Evolutionary conservation across 1,284 basidiomycete species (phyloP), one percentile per base, ranked within the genome.

Genomic region (Cutaneotrichosporon dermatis): DNA sequence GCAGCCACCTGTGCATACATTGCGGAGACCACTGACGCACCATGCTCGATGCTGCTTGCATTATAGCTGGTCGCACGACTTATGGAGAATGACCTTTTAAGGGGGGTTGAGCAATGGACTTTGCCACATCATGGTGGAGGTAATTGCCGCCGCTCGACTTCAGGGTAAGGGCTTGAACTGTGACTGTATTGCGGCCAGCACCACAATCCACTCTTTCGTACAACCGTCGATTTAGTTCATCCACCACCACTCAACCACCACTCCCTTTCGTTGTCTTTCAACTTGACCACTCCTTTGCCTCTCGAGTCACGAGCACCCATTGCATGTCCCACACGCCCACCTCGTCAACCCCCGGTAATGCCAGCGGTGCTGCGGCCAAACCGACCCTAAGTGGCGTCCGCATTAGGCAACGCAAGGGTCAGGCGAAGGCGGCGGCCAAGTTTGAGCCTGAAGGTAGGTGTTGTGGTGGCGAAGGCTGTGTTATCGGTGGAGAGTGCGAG

Each of bases 371-470:
- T 57, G 66, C 66, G 40, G 71, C 71, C 66, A 79, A 80, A 70
- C 80, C 80, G 50, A 74, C 77, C 63, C 70, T 81, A 61, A 78
- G 76, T 42, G 80, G 80, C 63, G 78, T 80, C 57, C 75, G 79
- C 66, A 80, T 80, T 69, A 79, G 77, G 73, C 80, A 81, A 71
- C 70, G 79, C 64, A 79, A 79, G 64, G 71, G 78, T 57, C 70
- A 74, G 64, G 79, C 77, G 5, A 80, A 82, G 67, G 80, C 80
- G 8, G 77, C 79, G 39, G 79, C 81, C 63, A 83, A 83, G 74
- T 81, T 81, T 66, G 82, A 83, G 69, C 82, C 82, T 15, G 80
- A 81, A 63, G 70, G 80, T 81, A 64, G 59, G 78, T 73, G 11
- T 16, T 40, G 49, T 16, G 7, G 49, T 51, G n/a, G 37, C 9